Conservation (phyloP, 2,329 filamentous ascomycete species). For the Paracoccidioides lutzii region DNA sequence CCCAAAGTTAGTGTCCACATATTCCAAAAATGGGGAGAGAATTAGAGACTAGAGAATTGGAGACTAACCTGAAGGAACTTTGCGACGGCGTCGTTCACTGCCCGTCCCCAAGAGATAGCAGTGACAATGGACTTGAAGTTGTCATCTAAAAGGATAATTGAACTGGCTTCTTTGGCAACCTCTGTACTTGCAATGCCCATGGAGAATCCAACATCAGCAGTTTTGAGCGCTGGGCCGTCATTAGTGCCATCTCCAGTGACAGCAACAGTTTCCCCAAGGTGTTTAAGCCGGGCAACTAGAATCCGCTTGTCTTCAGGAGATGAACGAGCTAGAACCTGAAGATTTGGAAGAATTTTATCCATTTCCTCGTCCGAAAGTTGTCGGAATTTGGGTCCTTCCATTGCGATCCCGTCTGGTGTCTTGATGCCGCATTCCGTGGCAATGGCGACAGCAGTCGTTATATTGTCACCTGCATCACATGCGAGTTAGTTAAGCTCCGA, state of each 20-base stretch:
- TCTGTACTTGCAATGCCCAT: slow-evolving; percentile 57
- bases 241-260: slow-evolving; percentile 55
- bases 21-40: neutral
- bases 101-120: slow-evolving; percentile 55
- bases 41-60: too few relatives aligned
- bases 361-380: slow-evolving; percentile 48
- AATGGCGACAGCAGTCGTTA: slow-evolving; percentile 60
- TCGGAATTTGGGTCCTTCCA: slow-evolving; percentile 58
- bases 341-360: slow-evolving; percentile 43
- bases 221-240: slow-evolving; percentile 52
- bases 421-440: slow-evolving; percentile 61
- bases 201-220: slow-evolving; percentile 54
- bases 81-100: slow-evolving; percentile 54
- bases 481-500: neutral
- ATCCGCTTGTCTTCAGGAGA: slow-evolving; percentile 56
- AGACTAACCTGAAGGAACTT: slow-evolving; percentile 46
- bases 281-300: slow-evolving; percentile 48
- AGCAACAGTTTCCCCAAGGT: slow-evolving; percentile 50
- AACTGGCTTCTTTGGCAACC: slow-evolving; percentile 56
- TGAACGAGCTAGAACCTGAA: slow-evolving; percentile 53
- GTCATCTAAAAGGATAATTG: slow-evolving; percentile 54
- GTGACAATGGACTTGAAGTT: slow-evolving; percentile 54
- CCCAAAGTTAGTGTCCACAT: neutral
- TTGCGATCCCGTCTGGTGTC: slow-evolving; percentile 45
- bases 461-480: slow-evolving; percentile 42